A percentile compares a stretch with the other conserved stretches of the same genome.
Conservation (phyloP, 2,329 filamentous ascomycete species). For the Xylaria sp. region DNA sequence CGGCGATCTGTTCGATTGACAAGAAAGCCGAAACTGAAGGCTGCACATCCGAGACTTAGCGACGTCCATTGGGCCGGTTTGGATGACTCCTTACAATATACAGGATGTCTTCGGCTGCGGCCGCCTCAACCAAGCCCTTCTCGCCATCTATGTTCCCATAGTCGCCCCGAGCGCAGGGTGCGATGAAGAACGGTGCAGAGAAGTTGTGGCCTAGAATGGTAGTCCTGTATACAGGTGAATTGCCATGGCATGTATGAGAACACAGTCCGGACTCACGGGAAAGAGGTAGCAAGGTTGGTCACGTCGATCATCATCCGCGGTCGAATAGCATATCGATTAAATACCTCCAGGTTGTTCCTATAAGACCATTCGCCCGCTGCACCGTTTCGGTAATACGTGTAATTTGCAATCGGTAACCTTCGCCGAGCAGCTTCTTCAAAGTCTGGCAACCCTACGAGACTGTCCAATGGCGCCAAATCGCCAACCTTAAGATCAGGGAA, state of each 20-base stretch:
- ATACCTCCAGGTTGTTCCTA: constrained; percentile 67
- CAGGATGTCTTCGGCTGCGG: constrained; percentile 54
- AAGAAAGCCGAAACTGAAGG: constrained; percentile 41
- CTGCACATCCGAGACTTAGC: constrained; percentile 33
- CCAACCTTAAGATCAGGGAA: constrained; percentile 50
- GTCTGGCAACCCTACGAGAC: constrained; percentile 62
- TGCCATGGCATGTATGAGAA: not conserved
- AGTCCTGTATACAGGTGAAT: constrained; percentile 45
- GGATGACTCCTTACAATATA: constrained; percentile 50
- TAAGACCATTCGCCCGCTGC: constrained; percentile 67
- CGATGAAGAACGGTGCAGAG: constrained; percentile 58
- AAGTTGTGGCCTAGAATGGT: constrained; percentile 58
- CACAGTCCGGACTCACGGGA: constrained; percentile 42
- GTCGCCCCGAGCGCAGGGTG: constrained; percentile 53
- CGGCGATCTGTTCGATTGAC: constrained; percentile 44
- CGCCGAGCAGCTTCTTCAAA: constrained; percentile 65
- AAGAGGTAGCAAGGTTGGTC: constrained; percentile 53
- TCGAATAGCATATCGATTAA: constrained; percentile 59
- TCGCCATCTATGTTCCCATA: constrained; percentile 54
- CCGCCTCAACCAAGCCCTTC: constrained; percentile 55
- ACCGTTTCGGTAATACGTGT: constrained; percentile 68
- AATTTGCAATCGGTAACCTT: constrained; percentile 59
- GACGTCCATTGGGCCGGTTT: not conserved
- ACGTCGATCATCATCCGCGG: constrained; percentile 64
- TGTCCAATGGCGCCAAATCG: constrained; percentile 56